These are phyloP conservation scores for Thozetella sp. DNA, from an alignment of 495 filamentous ascomycete genomes.

Conservation along the genomic window DNA sequence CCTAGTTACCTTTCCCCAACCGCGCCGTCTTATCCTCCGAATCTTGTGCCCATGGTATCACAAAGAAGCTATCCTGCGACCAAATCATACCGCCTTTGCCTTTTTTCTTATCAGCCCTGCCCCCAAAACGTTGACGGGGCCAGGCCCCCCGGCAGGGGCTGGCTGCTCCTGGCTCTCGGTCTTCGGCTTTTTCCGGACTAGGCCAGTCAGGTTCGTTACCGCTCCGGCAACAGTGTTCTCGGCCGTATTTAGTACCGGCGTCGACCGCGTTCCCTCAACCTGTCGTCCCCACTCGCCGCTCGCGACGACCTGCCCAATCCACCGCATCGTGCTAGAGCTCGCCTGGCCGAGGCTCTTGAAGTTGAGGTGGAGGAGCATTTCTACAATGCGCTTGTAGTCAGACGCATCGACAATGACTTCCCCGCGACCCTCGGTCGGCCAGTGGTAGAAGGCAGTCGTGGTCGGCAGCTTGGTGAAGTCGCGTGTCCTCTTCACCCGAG, in stretches of 20 bases:
- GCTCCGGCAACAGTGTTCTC: slow-evolving; percentile 4
- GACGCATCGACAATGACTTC: slow-evolving; percentile 68
- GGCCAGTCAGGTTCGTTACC: slow-evolving; percentile 32
- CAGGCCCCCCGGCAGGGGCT: slow-evolving; percentile 14
- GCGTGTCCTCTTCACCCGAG: slow-evolving; percentile 56
- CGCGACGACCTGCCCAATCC: slow-evolving; percentile 57
- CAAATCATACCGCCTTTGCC: no score
- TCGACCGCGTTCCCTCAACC: slow-evolving; percentile 31
- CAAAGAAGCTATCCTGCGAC: no score
- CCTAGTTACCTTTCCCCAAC: background rate
- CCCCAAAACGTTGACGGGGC: slow-evolving; percentile 21
- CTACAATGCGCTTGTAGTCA: slow-evolving; percentile 76
- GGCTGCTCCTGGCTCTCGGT: slow-evolving; percentile 10
- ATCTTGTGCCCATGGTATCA: no score
- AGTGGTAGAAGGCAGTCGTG: slow-evolving; percentile 64
- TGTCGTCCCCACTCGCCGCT: slow-evolving; percentile 49
- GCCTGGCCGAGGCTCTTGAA: slow-evolving; percentile 76
- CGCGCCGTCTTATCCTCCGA: background rate
- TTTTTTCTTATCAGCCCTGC: slow-evolving; percentile 4
- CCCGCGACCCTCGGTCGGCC: slow-evolving; percentile 69
- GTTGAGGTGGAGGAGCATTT: slow-evolving; percentile 81
- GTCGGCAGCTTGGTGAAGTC: slow-evolving; percentile 37
- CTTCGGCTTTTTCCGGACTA: slow-evolving; percentile 21
- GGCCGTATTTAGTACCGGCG: slow-evolving; percentile 4
- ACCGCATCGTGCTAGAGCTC: slow-evolving; percentile 66